Evolutionary conservation across 371 early-diverging fungal genomes (phyloP).

Genomic region (Funneliformis caledonium): DNA sequence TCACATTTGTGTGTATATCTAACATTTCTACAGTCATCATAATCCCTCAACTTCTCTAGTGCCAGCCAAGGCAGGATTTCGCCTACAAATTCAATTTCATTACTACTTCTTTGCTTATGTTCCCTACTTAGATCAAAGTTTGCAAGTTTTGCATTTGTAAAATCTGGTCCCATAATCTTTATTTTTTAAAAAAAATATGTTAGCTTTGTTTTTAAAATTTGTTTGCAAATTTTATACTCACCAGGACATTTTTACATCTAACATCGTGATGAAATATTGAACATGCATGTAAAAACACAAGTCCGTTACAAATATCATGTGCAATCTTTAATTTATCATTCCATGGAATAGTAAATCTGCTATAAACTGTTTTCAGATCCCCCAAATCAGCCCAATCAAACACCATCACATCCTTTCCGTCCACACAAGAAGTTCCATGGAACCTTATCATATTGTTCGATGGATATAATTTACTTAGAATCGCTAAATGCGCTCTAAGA

Average conservation of each 20-base stretch:
- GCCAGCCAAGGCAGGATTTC: slow-evolving; percentile 16
- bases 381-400: slow-evolving; percentile 34
- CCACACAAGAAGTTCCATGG: slow-evolving; percentile 1
- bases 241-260: slow-evolving; percentile 33
- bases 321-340: slow-evolving; percentile 7
- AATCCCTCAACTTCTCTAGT: slow-evolving; percentile 1
- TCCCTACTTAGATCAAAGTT: slow-evolving; percentile 10
- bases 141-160: slow-evolving; percentile 22
- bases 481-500: neutral
- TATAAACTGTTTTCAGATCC: slow-evolving; percentile 20
- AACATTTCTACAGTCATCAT: neutral
- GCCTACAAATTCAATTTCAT: neutral
- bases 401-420: neutral
- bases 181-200: neutral
- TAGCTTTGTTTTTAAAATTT: neutral
- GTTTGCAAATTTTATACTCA: neutral
- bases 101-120: neutral
- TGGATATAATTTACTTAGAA: neutral
- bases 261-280: slow-evolving; percentile 35
- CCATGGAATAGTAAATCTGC: slow-evolving; percentile 13
- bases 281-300: slow-evolving; percentile 6
- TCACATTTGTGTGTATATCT: slow-evolving; percentile 8
- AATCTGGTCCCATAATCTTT: neutral
- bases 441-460: slow-evolving; percentile 11
- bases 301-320: slow-evolving; percentile 18